Evolutionary conservation across 2,329 filamentous ascomycete genomes (phyloP).

Genomic region (Penicillium sp.): DNA sequence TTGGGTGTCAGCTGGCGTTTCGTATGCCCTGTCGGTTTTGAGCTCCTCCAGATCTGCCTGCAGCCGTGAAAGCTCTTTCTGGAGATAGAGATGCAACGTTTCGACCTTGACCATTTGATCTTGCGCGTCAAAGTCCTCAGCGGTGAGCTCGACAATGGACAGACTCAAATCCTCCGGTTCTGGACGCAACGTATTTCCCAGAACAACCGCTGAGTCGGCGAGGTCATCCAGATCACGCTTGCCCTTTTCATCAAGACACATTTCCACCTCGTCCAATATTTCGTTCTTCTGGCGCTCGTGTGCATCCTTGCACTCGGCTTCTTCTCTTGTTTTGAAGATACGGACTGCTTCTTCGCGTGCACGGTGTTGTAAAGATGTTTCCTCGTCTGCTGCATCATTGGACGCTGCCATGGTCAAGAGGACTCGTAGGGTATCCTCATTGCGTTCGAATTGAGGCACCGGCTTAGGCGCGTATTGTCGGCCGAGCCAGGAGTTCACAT

Average conservation of each 20-base stretch:
- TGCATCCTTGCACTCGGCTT: slow-evolving; percentile 25
- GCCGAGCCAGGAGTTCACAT: slow-evolving; percentile 81
- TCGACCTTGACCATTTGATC: slow-evolving; percentile 62
- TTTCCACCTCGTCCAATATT: slow-evolving; percentile 60
- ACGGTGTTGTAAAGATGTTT: slow-evolving; percentile 39
- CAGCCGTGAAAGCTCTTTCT: slow-evolving; percentile 52
- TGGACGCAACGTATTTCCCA: slow-evolving; percentile 54
- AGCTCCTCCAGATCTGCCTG: slow-evolving; percentile 35
- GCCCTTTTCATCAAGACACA: slow-evolving; percentile 59
- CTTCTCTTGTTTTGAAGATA: slow-evolving; percentile 36
- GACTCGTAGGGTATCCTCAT: slow-evolving; percentile 76
- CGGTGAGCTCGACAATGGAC: slow-evolving; percentile 61
- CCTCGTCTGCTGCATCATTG: slow-evolving; percentile 70
- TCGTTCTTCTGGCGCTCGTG: slow-evolving; percentile 39
- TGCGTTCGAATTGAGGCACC: slow-evolving; percentile 80
- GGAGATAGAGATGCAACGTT: slow-evolving; percentile 61
- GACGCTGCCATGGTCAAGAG: slow-evolving; percentile 73
- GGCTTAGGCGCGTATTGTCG: slow-evolving; percentile 68
- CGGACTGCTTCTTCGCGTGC: slow-evolving; percentile 42
- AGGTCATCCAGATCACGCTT: slow-evolving; percentile 62
- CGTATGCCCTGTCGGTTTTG: slow-evolving; percentile 49
- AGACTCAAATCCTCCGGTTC: slow-evolving; percentile 56
- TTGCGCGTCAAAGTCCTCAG: slow-evolving; percentile 54
- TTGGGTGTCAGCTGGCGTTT: slow-evolving; percentile 62
- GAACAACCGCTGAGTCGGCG: slow-evolving; percentile 55